These are phyloP conservation scores for Coemansia sp. DNA, from an alignment of 192 early-diverging fungal genomes.

Conservation along the genomic window DNA sequence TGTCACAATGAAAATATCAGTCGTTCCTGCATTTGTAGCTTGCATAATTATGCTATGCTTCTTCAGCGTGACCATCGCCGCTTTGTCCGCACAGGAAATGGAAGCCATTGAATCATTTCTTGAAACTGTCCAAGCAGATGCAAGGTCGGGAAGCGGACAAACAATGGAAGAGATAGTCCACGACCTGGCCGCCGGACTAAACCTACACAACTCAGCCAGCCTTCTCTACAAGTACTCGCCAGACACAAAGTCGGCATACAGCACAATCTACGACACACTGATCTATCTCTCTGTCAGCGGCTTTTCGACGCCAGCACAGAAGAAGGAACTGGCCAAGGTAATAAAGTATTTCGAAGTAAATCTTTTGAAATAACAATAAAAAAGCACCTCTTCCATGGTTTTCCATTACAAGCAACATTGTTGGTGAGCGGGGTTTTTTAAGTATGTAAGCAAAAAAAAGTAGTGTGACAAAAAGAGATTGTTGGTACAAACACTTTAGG, in stretches of 20 bases:
- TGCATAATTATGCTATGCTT: neutral
- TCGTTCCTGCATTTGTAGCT: neutral
- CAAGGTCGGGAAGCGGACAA: conserved; percentile 12
- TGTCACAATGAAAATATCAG: neutral
- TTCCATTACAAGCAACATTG: no score
- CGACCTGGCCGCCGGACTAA: conserved; percentile 32
- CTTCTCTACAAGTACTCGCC: conserved; percentile 49
- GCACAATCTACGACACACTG: conserved; percentile 37
- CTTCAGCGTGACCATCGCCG: conserved; percentile 11
- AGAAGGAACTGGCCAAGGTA: conserved; percentile 27
- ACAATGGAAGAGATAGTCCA: conserved; percentile 45
- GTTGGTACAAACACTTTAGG: conserved; percentile 22
- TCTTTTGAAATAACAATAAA: conserved; percentile 15
- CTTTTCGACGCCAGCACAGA: conserved; percentile 32
- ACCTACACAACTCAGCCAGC: conserved; percentile 31
- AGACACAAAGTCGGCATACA: conserved; percentile 34
- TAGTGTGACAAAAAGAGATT: conserved; percentile 10
- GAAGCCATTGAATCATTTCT: conserved; percentile 32
- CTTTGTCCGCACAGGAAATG: conserved; percentile 25
- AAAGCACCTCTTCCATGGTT: neutral
- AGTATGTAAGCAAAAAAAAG: conserved; percentile 6
- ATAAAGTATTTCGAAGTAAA: conserved; percentile 39
- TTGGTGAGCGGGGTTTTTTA: neutral
- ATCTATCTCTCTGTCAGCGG: conserved; percentile 33
- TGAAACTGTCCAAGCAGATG: conserved; percentile 15